These are phyloP conservation scores for Apiotrichum mycotoxinovorans DNA, from an alignment of 1,284 basidiomycete species.

Conservation along the genomic window DNA sequence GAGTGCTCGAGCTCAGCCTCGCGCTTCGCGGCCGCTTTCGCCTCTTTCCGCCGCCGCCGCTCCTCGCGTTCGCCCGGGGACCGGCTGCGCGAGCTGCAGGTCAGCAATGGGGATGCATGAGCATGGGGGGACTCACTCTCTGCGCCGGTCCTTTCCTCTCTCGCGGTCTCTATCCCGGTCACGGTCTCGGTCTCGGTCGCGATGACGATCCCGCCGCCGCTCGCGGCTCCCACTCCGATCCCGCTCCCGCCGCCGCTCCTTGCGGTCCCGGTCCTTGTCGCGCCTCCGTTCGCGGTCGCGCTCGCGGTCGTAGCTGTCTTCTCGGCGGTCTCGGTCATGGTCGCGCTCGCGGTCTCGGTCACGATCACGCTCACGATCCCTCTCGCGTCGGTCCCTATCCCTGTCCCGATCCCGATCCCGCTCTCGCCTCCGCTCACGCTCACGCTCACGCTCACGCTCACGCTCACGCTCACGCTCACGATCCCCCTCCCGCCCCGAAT, in stretches of 20 bases:
- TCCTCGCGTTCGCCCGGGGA: slow-evolving; percentile 32
- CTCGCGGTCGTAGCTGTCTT: no score
- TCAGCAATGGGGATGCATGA: background rate
- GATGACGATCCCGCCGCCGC: slow-evolving; percentile 21
- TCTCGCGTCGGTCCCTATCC: slow-evolving; percentile 18
- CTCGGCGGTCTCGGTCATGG: no score
- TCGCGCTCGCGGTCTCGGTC: background rate
- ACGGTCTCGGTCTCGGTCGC: slow-evolving; percentile 16
- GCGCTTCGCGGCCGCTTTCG: slow-evolving; percentile 74
- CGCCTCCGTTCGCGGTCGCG: background rate
- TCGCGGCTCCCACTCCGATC: slow-evolving; percentile 10
- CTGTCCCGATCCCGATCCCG: slow-evolving; percentile 17
- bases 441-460: no score
- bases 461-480: no score
- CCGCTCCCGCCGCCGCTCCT: slow-evolving; percentile 7
- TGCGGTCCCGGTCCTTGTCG: slow-evolving; percentile 9
- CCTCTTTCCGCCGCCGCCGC: slow-evolving; percentile 62
- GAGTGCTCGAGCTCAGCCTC: slow-evolving; percentile 80
- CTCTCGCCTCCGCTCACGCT: background rate
- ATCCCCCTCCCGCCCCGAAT: no score
- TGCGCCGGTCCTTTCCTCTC: slow-evolving; percentile 28
- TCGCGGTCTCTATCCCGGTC: slow-evolving; percentile 28
- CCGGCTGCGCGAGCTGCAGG: slow-evolving; percentile 37
- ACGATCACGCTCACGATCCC: slow-evolving; percentile 17
- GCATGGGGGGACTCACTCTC: slow-evolving; percentile 31